Percentiles rank a stretch among this genome's conserved stretches.
phyloP scores from a whole-genome alignment of 2,329 filamentous ascomycete genomes.

The Dactylonectria macrodidyma region DNA sequence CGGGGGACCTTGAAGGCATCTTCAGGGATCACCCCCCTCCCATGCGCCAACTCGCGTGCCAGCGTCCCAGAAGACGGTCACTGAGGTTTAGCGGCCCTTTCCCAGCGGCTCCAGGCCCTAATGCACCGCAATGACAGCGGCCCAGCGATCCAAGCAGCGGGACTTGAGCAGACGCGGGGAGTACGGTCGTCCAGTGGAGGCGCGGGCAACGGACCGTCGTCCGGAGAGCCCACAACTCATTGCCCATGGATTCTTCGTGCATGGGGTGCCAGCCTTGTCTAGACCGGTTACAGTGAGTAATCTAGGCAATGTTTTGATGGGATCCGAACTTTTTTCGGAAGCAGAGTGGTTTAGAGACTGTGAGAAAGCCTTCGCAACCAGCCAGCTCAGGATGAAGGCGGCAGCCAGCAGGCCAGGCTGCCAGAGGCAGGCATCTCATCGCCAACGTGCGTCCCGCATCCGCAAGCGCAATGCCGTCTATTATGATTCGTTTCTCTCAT shows the following conservation, averaged over 20 bases:
- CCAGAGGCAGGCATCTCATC: constrained; percentile 4
- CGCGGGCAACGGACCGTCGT: constrained; percentile 43
- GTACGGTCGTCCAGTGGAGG: constrained; percentile 38
- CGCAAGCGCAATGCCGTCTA: constrained; percentile 1
- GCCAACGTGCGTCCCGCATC: constrained; percentile 6
- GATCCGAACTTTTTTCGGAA: constrained; percentile 21
- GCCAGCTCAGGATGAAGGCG: constrained; percentile 3
- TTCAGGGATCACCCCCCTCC: constrained; percentile 34
- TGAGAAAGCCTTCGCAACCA: neutral
- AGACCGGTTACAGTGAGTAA: neutral
- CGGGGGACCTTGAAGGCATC: constrained; percentile 38
- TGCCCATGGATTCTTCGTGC: constrained; percentile 7
- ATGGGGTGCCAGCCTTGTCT: constrained; percentile 26
- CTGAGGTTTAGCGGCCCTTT: constrained; percentile 50
- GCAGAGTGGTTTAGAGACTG: neutral
- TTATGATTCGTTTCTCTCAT: neutral
- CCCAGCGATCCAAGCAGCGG: constrained; percentile 45
- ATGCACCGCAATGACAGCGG: constrained; percentile 50
- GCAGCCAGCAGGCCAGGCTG: neutral
- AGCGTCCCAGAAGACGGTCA: constrained; percentile 50
- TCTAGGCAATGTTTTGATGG: constrained; percentile 21
- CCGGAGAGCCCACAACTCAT: constrained; percentile 40
- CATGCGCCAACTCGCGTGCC: constrained; percentile 45
- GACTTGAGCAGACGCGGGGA: constrained; percentile 44
- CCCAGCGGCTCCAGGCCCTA: constrained; percentile 46